Percentiles rank a stretch among this genome's conserved stretches.
These are phyloP conservation scores for Russula earlei DNA, from an alignment of 768 basidiomycete genomes.

Conservation along the genomic window DNA sequence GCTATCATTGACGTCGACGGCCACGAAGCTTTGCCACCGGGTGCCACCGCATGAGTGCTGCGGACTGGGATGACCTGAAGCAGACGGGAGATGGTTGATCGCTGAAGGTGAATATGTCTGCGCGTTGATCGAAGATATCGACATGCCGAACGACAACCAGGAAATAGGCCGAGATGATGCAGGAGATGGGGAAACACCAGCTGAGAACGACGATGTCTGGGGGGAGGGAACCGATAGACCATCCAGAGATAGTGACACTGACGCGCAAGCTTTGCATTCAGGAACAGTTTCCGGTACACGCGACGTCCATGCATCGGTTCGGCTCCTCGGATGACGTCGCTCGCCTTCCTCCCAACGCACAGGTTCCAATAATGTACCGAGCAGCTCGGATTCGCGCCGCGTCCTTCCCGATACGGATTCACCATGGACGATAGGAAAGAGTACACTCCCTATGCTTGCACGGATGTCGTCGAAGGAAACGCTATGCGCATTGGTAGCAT, in stretches of 20 bases:
- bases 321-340: constrained; percentile 2
- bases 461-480: constrained; percentile 19
- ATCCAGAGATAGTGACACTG: constrained; percentile 1
- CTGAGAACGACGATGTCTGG: neutral
- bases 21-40: constrained; percentile 14
- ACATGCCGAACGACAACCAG: constrained; percentile 18
- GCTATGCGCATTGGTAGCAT: constrained; percentile 3
- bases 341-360: constrained; percentile 13
- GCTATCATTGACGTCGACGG: constrained; percentile 14
- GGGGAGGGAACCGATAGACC: neutral
- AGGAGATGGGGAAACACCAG: neutral
- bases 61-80: neutral
- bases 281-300: constrained; percentile 3
- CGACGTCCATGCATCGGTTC: neutral
- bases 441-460: constrained; percentile 12
- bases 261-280: constrained; percentile 15
- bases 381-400: constrained; percentile 12
- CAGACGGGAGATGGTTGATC: neutral
- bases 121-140: neutral
- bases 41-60: constrained; percentile 14
- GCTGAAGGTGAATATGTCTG: neutral
- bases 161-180: constrained; percentile 12
- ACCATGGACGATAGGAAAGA: constrained; percentile 9
- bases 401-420: constrained; percentile 3
- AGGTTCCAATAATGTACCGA: constrained; percentile 4